Percentiles rank a stretch among this genome's conserved stretches.
Conservation (phyloP, 257 asterid species). For the Coffea eugenioides region DNA sequence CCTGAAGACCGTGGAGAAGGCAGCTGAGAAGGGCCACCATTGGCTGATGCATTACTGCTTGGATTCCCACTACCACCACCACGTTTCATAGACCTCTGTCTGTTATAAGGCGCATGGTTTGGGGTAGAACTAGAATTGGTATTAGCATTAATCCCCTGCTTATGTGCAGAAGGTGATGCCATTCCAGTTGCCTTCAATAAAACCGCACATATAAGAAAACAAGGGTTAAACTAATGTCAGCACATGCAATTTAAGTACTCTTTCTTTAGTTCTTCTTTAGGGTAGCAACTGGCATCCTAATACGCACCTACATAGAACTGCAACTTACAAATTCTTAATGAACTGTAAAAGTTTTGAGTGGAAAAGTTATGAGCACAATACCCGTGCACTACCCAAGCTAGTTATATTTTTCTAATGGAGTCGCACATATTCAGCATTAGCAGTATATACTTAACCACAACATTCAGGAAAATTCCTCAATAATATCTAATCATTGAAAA, state of each 20-base stretch:
- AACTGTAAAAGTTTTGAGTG: background rate
- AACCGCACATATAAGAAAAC: conserved; percentile 3
- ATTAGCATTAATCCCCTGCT: conserved; percentile 36
- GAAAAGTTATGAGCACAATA: too few relatives aligned
- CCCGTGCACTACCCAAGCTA: background rate
- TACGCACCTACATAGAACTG: background rate
- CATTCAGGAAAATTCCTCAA: background rate
- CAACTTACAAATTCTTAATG: background rate
- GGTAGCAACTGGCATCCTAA: background rate
- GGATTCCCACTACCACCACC: conserved; percentile 43
- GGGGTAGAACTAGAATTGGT: conserved; percentile 35
- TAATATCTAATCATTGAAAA: background rate
- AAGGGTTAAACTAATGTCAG: background rate
- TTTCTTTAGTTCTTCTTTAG: background rate
- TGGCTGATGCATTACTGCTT: conserved; percentile 31
- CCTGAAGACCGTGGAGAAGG: conserved; percentile 33
- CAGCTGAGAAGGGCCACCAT: conserved; percentile 41
- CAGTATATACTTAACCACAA: background rate
- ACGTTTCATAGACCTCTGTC: conserved; percentile 55
- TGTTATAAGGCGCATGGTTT: conserved; percentile 38
- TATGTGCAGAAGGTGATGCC: conserved; percentile 37
- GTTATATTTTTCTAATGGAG: background rate
- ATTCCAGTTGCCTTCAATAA: conserved; percentile 34
- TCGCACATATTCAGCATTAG: background rate
- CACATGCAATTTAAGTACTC: background rate